Base-by-base conservation (phyloP, 306 rosid genomes). In the Lotus japonicus region DNA sequence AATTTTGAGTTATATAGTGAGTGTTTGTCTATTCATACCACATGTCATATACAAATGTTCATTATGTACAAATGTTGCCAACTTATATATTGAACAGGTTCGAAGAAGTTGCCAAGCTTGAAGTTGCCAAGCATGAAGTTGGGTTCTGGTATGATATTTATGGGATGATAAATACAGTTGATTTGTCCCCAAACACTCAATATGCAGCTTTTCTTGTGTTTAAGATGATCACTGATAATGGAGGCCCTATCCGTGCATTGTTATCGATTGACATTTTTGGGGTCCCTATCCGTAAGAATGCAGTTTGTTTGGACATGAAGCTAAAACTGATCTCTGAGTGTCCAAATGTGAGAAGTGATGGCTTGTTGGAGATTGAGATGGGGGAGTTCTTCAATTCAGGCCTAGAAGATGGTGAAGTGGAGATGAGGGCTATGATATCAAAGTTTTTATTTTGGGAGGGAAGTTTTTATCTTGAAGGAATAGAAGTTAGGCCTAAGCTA, bases 91-190 rank as follows among this genome's bases (percentile, higher is more conserved):
- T 66, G 43, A 64, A 64, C 74, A 88, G 95, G 84, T 91, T 91
- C 58, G 74, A 65, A 15, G 91, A 88, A 83, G 82, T 84, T 38
- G 92, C 85, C 1, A 70, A 61, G 71, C 91, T 91, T 39, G 3
- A 7, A 8, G 1, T 13, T 4, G 95, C 86, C 17, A 84, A n/a
- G n/a, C n/a, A n/a, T n/a, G n/a, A n/a, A n/a, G n/a, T n/a, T n/a
- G n/a, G n/a, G n/a, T n/a, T 86, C n/a, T 86, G 95, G 92, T 71
- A 86, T 49, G 90, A 84, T 64, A 83, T 91, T 48, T 72, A 79
- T 0, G 95, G 95, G 63, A 76, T 15, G 80, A 78, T 88, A 12
- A 84, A 64, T 23, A 71, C 75, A 5, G 1, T 28, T 11, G 75
- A 55, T 59, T 52, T 86, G 52, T 88, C 95, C 19, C 78, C 88